Conservation (phyloP, 2,329 filamentous ascomycete species). For the Cladosporium sp. region DNA sequence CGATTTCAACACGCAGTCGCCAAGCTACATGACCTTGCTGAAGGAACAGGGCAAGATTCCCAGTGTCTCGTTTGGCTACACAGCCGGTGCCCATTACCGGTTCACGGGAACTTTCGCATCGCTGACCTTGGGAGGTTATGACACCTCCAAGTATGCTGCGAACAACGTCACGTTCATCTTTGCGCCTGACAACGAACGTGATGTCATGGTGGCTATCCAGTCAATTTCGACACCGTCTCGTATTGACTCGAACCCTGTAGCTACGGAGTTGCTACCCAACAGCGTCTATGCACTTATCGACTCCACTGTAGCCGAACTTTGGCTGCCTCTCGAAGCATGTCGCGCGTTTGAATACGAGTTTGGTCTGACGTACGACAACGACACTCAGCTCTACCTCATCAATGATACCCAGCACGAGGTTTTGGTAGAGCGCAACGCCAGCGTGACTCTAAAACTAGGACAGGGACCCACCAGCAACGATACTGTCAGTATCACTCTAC, state of each 20-base stretch:
- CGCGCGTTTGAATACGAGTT: conserved; percentile 61
- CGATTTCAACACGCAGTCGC: conserved; percentile 51
- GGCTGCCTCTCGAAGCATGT: conserved; percentile 52
- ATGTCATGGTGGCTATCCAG: conserved; percentile 56
- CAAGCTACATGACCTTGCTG: conserved; percentile 50
- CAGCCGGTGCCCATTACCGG: conserved; percentile 68
- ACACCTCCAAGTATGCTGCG: conserved; percentile 56
- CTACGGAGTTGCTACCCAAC: conserved; percentile 36
- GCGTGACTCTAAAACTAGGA: conserved; percentile 42
- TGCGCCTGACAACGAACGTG: conserved; percentile 53
- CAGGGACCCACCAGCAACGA: conserved; percentile 31
- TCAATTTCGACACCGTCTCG: conserved; percentile 33
- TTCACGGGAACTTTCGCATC: conserved; percentile 36
- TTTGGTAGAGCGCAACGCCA: conserved; percentile 41
- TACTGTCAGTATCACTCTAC: conserved; percentile 43
- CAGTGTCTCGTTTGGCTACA: conserved; percentile 71
- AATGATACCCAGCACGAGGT: conserved; percentile 53
- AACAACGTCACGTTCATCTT: conserved; percentile 59
- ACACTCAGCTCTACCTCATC: conserved; percentile 62
- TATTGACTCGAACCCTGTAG: conserved; percentile 25
- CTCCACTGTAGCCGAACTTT: conserved; percentile 47
- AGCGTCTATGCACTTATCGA: conserved; percentile 45
- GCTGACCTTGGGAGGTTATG: conserved; percentile 67
- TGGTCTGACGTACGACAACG: conserved; percentile 61
- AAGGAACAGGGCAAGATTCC: conserved; percentile 58